Evolutionary conservation across 257 asterid species (phyloP), one percentile per base, ranked within the genome.

Genomic region (Plectranthus barbatus): DNA sequence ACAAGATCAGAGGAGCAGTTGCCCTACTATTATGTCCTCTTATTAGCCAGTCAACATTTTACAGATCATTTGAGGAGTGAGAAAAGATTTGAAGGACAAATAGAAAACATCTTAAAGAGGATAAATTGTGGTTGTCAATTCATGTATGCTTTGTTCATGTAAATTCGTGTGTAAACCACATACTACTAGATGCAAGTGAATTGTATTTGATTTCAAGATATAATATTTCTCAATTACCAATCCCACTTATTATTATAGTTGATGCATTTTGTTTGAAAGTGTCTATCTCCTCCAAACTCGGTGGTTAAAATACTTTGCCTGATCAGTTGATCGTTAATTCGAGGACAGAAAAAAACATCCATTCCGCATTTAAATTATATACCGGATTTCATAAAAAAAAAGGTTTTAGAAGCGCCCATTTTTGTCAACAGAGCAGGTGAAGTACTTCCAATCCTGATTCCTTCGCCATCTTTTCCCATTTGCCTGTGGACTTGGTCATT

Each of bases 371-470:
- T 24, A 48, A 49, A 47, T 34, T 56, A n/a, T n/a, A n/a, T n/a
- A n/a, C n/a, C n/a, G n/a, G n/a, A n/a, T n/a, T n/a, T n/a, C n/a
- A n/a, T n/a, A n/a, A n/a, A n/a, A n/a, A n/a, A n/a, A n/a, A n/a
- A n/a, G 36, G 7, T 39, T 29, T 18, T n/a, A 20, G 15, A 37
- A 0, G 31, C 23, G 4, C 72, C 56, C n/a, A n/a, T 9, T 42
- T 75, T 76, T 29, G 87, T 82, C 80, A 86, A 74, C 76, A 69
- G 69, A 82, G 89, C 77, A 81, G 89, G 77, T 86, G 64, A 44
- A 44, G 14, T 54, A 53, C 31, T 26, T n/a, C n/a, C n/a, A 26
- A 26, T 68, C 78, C 23, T 42, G 13, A 17, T 41, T 18, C 23
- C 11, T 41, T 52, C 36, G 5, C 36, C 63, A 59, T 39, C 49